Percentiles rank a stretch among this genome's conserved stretches.
Evolutionary conservation across 176 grass and related monocot genomes (phyloP).

Genomic region (Cocos nucifera): DNA sequence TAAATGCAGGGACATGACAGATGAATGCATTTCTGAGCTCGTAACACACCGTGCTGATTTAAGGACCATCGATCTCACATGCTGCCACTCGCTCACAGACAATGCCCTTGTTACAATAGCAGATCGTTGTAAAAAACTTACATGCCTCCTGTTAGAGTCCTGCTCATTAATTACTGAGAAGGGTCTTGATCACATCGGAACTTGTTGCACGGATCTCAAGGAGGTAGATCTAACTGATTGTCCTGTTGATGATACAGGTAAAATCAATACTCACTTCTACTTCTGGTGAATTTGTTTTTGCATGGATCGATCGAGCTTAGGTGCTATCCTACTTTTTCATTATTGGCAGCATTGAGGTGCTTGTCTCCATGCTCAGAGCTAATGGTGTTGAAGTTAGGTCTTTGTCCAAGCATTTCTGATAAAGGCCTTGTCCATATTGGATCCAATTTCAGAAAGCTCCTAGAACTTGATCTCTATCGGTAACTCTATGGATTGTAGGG

Average conservation of each 20-base stretch:
- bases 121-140: conserved; percentile 66
- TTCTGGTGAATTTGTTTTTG: background rate
- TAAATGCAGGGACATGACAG: conserved; percentile 72
- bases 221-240: conserved; percentile 96
- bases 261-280: background rate
- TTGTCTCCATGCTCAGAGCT: conserved; percentile 81
- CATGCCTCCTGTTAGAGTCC: conserved; percentile 64
- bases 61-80: conserved; percentile 73
- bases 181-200: conserved; percentile 51
- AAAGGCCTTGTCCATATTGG: conserved; percentile 66
- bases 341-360: conserved; percentile 58
- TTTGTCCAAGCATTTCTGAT: conserved; percentile 62
- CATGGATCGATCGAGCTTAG: background rate
- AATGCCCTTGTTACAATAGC: conserved; percentile 63
- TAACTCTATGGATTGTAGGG: conserved; percentile 4
- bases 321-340: conserved; percentile 17
- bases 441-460: conserved; percentile 54
- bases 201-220: conserved; percentile 64
- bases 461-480: conserved; percentile 89
- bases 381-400: conserved; percentile 64
- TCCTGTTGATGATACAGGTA: conserved; percentile 64
- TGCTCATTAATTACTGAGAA: conserved; percentile 81
- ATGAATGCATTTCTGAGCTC: conserved; percentile 70
- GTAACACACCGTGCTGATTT: conserved; percentile 48
- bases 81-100: conserved; percentile 53